These are phyloP conservation scores for Nicotiana benthamiana DNA, from an alignment of 257 asterid species.

Conservation along the genomic window DNA sequence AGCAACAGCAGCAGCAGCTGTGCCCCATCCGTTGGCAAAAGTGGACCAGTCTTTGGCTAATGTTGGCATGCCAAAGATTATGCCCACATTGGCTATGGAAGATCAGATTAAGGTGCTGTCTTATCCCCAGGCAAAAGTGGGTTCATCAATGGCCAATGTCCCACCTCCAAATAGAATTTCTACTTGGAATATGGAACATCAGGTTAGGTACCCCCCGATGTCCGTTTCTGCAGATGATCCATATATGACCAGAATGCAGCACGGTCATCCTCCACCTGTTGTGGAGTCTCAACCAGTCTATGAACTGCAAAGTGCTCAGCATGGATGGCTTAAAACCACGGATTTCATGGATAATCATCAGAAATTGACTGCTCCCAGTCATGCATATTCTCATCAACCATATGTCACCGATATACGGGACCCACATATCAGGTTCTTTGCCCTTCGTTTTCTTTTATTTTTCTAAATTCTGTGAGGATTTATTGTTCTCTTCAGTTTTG, in stretches of 20 bases:
- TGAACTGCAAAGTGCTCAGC: constrained; percentile 2
- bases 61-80: constrained; percentile 4
- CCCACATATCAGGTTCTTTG: constrained; percentile 34
- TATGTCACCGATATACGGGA: constrained; percentile 16
- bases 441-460: background rate
- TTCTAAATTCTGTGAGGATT: constrained; percentile 1
- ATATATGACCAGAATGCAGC: constrained; percentile 19
- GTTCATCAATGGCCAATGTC: background rate
- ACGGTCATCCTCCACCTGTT: constrained; percentile 9
- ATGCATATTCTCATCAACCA: constrained; percentile 10
- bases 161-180: background rate
- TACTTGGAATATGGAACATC: constrained; percentile 7
- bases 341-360: constrained; percentile 11
- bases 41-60: constrained; percentile 15
- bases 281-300: background rate
- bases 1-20: constrained; percentile 13
- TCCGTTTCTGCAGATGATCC: constrained; percentile 18
- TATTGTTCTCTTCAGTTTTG: background rate
- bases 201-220: constrained; percentile 14
- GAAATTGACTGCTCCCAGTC: background rate
- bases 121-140: background rate
- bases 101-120: background rate
- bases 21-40: constrained; percentile 16
- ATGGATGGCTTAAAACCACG: background rate
- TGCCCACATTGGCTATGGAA: constrained; percentile 20